Evolutionary conservation across 495 filamentous ascomycete species (phyloP), one percentile per base, ranked within the genome.

Genomic region (Tuber borchii): DNA sequence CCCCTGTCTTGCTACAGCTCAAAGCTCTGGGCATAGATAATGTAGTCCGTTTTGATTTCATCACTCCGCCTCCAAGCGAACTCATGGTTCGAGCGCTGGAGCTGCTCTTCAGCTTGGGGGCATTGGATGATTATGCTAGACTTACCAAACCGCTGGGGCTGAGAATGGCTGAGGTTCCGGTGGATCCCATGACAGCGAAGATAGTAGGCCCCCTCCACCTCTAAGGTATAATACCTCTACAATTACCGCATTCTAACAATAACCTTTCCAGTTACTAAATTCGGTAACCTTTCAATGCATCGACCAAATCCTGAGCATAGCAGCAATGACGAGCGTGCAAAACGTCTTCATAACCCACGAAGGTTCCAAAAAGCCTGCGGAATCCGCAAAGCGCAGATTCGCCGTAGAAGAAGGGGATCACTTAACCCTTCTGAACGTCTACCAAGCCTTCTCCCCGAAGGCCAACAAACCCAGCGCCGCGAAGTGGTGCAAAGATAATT

Each of bases 11-110:
- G 69, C 89, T 98, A 75, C 94, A 98, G 84, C 89, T 99, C 73
- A 97, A 98, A 84, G 95, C 95, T 26, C 87, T 99, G 26, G 96
- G 96, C 0, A 96, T 99, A 80, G 94, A 97, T 83, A 98, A 99
- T 83, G 91, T 98, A 43, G 89, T 93, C 12, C 90, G 94, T 34
- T 99, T 98, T 83, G 90, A 93, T 78, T 98, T 94, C 82, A 84
- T 97, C 74, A 96, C 96, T 17, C 86, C 93, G 22, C 95, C 95
- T 43, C 95, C 95, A 1, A 89, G 94, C 16, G 92, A 97, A 78
- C 89, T 97, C 40, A 89, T 97, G 84, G 90, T 91, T 70, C 92
- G 94, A 69, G 96, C 92, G 22, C 88, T 97, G 5, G 95, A 99
- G 82, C 86, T 97, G 8, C 86, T 99, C 26, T 97, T 91, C 85